A percentile compares a stretch with the other conserved stretches of the same genome.
phyloP scores from a whole-genome alignment of 73 alveolate species.

The Paramecium primaurelia region DNA sequence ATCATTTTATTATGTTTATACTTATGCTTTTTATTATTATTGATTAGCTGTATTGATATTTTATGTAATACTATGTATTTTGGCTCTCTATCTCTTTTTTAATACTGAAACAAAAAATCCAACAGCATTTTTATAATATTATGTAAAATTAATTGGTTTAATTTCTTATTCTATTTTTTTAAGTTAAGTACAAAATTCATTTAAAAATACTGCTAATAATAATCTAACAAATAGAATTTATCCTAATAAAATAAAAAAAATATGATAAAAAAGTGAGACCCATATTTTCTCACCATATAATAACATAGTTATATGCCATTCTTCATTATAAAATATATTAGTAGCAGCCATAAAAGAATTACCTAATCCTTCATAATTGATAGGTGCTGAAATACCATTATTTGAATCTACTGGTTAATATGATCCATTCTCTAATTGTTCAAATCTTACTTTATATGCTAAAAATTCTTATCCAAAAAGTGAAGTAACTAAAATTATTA shows the following conservation, averaged over 20 bases:
- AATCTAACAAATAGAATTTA: constrained; percentile 43
- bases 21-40: neutral
- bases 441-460: constrained; percentile 33
- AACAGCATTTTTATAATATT: neutral
- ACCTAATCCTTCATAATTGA: constrained; percentile 43
- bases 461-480: constrained; percentile 30
- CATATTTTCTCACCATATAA: constrained; percentile 3
- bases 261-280: constrained; percentile 13
- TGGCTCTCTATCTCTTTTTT: neutral
- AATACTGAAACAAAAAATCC: neutral
- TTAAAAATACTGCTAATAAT: constrained; percentile 51
- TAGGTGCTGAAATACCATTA: neutral
- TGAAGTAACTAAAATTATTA: neutral
- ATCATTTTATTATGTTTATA: neutral
- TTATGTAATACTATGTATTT: neutral
- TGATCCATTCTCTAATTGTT: neutral
- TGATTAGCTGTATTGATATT: neutral
- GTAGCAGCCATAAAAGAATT: constrained; percentile 52
- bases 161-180: constrained; percentile 44
- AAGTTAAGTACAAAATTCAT: constrained; percentile 28
- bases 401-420: neutral
- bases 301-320: constrained; percentile 58
- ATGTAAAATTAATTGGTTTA: neutral
- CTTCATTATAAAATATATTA: constrained; percentile 54
- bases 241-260: constrained; percentile 42